Evolutionary conservation across 768 basidiomycete species (phyloP), one percentile per base, ranked within the genome.

Genomic region (Suillus sp.): DNA sequence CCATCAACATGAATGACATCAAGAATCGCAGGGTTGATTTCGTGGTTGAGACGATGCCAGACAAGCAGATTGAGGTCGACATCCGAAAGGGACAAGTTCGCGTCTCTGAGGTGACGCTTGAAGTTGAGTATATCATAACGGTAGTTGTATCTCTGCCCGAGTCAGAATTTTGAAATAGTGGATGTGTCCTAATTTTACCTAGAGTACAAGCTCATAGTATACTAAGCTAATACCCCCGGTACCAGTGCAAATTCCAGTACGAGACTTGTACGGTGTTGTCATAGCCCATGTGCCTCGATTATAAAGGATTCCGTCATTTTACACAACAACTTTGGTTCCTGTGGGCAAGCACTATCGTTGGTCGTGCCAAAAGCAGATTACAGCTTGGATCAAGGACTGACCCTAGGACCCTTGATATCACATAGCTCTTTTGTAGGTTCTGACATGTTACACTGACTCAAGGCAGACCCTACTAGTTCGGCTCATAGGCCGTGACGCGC

Each of bases 81-180:
- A 38, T 57, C 16, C 56, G 56, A 20, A 57, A 38, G 56, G 56
- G 56, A 40, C 16, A 27, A 5, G 20, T 18, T 57, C 16, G 37
- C 37, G 25, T 22, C 25, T 38, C 22, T 27, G 37, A 57, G 25
- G 25, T 4, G 25, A 11, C 10, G 25, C 56, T 57, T 27, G 25
- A 40, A 16, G 56, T 57, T 27, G 25, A 57, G 18, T 57, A 57
- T 27, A 25, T 57, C 18, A 27, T 57, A 57, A 40, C 56, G 3
- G 18, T 32, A 53, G 50, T 14, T 48, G 25, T 48, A 30, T 10
- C 50, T 30, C 14, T 9, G 8, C 25, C 47, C 14, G 47, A 55
- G n/a, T 3, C 13, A 25, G 53, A 55, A 34, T 35, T n/a, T 54
- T 34, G n/a, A 55, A 25, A 37, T 37, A 8, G 32, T 20, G 35